A percentile compares a stretch with the other conserved stretches of the same genome.
Evolutionary conservation across 2,329 filamentous ascomycete genomes (phyloP).

Genomic region (Alternaria brassicae): DNA sequence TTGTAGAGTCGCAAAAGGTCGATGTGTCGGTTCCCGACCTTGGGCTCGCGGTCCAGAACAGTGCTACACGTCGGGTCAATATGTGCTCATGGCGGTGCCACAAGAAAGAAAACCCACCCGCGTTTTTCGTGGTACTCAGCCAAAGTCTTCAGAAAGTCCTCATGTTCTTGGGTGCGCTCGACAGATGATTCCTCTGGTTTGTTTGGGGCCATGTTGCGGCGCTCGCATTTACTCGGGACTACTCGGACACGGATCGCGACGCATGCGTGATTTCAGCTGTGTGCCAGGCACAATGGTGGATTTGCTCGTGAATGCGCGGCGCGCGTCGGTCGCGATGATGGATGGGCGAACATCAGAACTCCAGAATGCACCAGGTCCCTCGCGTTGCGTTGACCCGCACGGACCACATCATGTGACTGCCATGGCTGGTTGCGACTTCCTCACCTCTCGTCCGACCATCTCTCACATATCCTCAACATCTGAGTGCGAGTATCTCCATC

Average conservation of each 20-base stretch:
- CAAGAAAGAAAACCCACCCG: conserved; percentile 59
- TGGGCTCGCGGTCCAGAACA: conserved; percentile 78
- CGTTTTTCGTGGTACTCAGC: conserved; percentile 77
- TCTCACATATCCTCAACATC: not conserved
- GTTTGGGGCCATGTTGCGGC: conserved; percentile 55
- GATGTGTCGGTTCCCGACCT: conserved; percentile 77
- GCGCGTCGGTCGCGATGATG: conserved; percentile 41
- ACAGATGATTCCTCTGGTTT: conserved; percentile 54
- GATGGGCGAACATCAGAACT: conserved; percentile 44
- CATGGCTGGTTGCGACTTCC: conserved; percentile 24
- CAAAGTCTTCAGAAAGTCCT: conserved; percentile 78
- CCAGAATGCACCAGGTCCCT: conserved; percentile 31
- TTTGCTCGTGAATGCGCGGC: conserved; percentile 36
- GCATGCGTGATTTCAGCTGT: conserved; percentile 29
- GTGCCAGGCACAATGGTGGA: conserved; percentile 35
- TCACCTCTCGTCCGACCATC: not conserved
- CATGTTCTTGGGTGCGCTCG: conserved; percentile 69
- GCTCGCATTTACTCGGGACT: conserved; percentile 43
- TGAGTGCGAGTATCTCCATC: not conserved
- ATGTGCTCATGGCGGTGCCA: conserved; percentile 29
- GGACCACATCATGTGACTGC: conserved; percentile 29
- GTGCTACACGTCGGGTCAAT: conserved; percentile 59
- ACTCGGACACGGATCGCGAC: conserved; percentile 24
- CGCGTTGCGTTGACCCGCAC: conserved; percentile 30
- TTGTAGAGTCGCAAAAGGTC: conserved; percentile 82